Evolutionary conservation across 768 basidiomycete species (phyloP), one percentile per base, ranked within the genome.

Genomic region (Auricularia heimuer): DNA sequence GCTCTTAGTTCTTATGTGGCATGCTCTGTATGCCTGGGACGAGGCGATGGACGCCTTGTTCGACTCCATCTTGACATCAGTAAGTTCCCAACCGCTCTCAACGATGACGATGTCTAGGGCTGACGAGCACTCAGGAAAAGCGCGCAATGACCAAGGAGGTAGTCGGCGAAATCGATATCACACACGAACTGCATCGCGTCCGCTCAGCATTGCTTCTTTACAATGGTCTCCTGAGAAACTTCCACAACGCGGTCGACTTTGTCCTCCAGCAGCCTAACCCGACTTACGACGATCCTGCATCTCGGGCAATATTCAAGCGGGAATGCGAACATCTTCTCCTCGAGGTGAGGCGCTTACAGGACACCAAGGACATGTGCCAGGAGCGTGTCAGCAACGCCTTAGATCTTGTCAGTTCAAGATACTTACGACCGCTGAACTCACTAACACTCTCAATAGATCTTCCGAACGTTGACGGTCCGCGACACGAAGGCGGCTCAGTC

Each of bases 11-110:
- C 56, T 54, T 3, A 10, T 67, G 18, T 67, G 66, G 66, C 64
- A 67, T 62, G 63, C 66, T 24, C 64, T 67, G n/a, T 67, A 67
- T 62, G 66, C 66, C 8, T 67, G 66, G 66, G 66, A 67, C 42
- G 66, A 67, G 42, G 34, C 66, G 18, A 62, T 67, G 33, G 63
- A 64, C n/a, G 64, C 63, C 8, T 35, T 67, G 24, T 67, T 63
- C 45, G 66, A 64, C 3, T 39, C 64, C 14, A 67, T 67, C 14
- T 61, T 54, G 47, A 54, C 45, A 10, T 58, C 63, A 54, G 65
- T 64, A 39, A 34, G 36, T 18, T n/a, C 16, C 29, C 4, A 14
- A 45, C 11, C 21, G 18, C 24, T 3, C 42, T 44, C 10, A 63
- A 33, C 33, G 16, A 44, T 36, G n/a, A 10, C 14, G 10, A 21